Evolutionary conservation across 1,139 yeast genomes (phyloP).

Genomic region (Wickerhamiella infanticola): DNA sequence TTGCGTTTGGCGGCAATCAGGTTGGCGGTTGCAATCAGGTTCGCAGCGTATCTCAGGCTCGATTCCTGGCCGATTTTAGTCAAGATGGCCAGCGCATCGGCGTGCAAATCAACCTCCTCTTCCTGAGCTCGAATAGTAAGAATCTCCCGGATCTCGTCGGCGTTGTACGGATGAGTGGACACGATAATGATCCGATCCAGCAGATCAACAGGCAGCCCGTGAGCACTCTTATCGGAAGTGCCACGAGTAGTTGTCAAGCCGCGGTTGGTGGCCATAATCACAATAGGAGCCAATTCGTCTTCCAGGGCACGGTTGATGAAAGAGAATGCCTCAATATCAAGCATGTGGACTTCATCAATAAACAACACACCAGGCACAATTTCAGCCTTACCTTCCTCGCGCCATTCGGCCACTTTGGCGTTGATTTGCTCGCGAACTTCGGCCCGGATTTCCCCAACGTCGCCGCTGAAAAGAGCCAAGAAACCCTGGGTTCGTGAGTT

Average conservation of each 20-base stretch:
- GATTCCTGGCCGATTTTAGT: conserved; percentile 91
- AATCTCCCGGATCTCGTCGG: conserved; percentile 75
- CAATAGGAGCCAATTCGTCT: conserved; percentile 93
- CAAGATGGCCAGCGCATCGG: conserved; percentile 75
- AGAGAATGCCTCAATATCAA: conserved; percentile 93
- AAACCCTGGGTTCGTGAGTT: conserved; percentile 97
- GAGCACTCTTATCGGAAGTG: conserved; percentile 86
- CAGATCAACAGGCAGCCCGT: conserved; percentile 88
- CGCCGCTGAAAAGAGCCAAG: conserved; percentile 89
- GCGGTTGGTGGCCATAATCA: conserved; percentile 95
- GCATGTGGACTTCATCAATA: conserved; percentile 97
- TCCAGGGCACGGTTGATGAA: conserved; percentile 92
- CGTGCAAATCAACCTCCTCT: conserved; percentile 77
- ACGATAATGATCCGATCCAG: conserved; percentile 89
- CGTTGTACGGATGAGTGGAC: conserved; percentile 61
- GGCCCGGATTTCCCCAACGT: conserved; percentile 90
- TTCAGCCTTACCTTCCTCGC: conserved; percentile 97
- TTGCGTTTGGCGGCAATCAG: conserved; percentile 76
- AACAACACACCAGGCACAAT: conserved; percentile 97
- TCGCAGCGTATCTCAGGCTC: conserved; percentile 82
- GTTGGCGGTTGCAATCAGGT: conserved; percentile 76
- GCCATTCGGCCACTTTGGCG: conserved; percentile 96
- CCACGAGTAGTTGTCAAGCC: conserved; percentile 90
- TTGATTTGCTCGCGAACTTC: conserved; percentile 97
- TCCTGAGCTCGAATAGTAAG: conserved; percentile 86